Conservation (phyloP, 805 yeast species). For the Wickerhamomyces chaumierensis region DNA sequence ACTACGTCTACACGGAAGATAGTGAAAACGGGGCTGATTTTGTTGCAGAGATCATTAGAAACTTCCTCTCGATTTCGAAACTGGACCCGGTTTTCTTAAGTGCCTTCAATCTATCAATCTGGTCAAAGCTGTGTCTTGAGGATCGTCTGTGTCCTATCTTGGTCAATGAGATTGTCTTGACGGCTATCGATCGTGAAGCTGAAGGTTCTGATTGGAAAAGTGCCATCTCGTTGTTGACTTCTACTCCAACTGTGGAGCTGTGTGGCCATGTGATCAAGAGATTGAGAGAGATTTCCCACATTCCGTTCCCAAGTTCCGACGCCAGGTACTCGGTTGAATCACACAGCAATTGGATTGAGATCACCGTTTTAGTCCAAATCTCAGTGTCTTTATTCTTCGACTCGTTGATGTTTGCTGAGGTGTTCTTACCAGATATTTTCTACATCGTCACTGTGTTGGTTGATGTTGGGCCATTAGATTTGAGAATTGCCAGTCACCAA, state of each 20-base stretch:
- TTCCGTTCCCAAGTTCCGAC: conserved; percentile 31
- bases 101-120: conserved; percentile 46
- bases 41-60: conserved; percentile 49
- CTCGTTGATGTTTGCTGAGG: conserved; percentile 45
- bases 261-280: conserved; percentile 54
- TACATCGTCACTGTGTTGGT: conserved; percentile 51
- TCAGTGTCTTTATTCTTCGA: conserved; percentile 62
- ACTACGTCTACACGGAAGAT: conserved; percentile 40
- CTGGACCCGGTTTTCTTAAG: conserved; percentile 35
- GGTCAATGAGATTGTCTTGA: conserved; percentile 64
- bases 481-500: conserved; percentile 51
- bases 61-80: conserved; percentile 48
- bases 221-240: conserved; percentile 48
- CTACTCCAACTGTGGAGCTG: conserved; percentile 61
- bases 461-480: conserved; percentile 38
- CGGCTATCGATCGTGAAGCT: conserved; percentile 68
- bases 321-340: conserved; percentile 35
- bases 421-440: conserved; percentile 61
- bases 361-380: conserved; percentile 54
- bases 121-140: conserved; percentile 58
- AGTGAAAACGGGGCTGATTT: conserved; percentile 50
- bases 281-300: conserved; percentile 41
- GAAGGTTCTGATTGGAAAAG: conserved; percentile 61
- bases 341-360: conserved; percentile 58
- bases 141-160: conserved; percentile 44